phyloP scores from a whole-genome alignment of 2,329 filamentous ascomycete genomes.

The Corynespora cassiicola region DNA sequence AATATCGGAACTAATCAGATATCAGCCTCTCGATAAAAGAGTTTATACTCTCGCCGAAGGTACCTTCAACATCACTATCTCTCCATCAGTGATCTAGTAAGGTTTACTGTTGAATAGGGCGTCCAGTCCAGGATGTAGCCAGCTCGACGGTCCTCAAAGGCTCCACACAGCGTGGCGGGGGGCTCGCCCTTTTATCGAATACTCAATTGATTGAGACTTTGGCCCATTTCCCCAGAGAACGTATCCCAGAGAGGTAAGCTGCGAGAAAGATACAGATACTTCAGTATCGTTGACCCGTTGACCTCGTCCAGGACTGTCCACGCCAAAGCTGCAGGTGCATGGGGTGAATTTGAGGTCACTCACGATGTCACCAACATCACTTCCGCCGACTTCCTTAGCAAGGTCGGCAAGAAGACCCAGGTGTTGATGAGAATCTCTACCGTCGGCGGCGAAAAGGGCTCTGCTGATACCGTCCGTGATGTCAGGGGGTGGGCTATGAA shows the following conservation, averaged over 20 bases:
- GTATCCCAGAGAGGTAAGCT: slow-evolving; percentile 63
- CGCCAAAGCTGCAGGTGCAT: slow-evolving; percentile 64
- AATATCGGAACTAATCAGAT: no score
- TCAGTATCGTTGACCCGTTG: slow-evolving; percentile 7
- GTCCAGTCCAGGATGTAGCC: slow-evolving; percentile 27
- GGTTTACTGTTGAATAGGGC: slow-evolving; percentile 4
- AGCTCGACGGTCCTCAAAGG: slow-evolving; percentile 29
- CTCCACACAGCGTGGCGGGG: slow-evolving; percentile 29
- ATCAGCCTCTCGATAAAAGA: no score
- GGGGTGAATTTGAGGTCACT: slow-evolving; percentile 67
- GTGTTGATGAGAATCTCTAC: slow-evolving; percentile 57
- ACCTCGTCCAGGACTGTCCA: slow-evolving; percentile 56
- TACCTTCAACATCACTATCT: not conserved
- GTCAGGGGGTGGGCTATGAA: slow-evolving; percentile 59
- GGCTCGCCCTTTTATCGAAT: slow-evolving; percentile 59
- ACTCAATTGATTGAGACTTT: slow-evolving; percentile 68
- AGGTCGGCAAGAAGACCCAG: slow-evolving; percentile 61
- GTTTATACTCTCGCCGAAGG: slow-evolving; percentile 29
- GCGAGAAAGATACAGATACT: slow-evolving; percentile 15
- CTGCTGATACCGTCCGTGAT: slow-evolving; percentile 57
- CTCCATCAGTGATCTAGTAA: no score
- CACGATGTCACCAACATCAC: slow-evolving; percentile 64
- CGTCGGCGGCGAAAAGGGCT: slow-evolving; percentile 54
- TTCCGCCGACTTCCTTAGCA: slow-evolving; percentile 60
- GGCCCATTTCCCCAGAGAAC: slow-evolving; percentile 67